Evolutionary conservation across 352 stramenopile species (phyloP).

Genomic region (Phytophthora boehmeriae): DNA sequence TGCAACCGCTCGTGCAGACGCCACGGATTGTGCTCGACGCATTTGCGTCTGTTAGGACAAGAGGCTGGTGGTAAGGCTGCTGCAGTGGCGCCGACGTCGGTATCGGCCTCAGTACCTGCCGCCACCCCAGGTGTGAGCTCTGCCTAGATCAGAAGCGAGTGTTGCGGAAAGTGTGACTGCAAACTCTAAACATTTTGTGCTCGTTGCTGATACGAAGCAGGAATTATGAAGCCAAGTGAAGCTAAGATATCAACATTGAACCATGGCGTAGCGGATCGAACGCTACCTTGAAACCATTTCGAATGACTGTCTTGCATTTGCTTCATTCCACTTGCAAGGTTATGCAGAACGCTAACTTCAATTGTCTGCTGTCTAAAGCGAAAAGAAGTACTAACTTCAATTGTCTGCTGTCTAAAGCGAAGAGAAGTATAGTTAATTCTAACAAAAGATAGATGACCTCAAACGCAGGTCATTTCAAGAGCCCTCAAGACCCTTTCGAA

Average conservation of each 20-base stretch:
- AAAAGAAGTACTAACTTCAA: too few relatives aligned
- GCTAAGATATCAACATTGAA: slow-evolving; percentile 1
- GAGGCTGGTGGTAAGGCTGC: slow-evolving; percentile 8
- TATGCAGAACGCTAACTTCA: too few relatives aligned
- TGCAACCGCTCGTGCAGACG: slow-evolving; percentile 77
- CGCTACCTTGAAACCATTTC: too few relatives aligned
- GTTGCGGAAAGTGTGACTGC: slow-evolving; percentile 5
- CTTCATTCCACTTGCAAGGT: too few relatives aligned
- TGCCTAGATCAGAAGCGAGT: slow-evolving; percentile 1
- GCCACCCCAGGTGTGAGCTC: slow-evolving; percentile 14
- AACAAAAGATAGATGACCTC: too few relatives aligned
- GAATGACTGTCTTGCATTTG: too few relatives aligned
- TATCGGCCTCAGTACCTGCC: slow-evolving; percentile 4
- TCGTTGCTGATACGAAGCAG: slow-evolving; percentile 11
- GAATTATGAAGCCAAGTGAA: slow-evolving; percentile 19
- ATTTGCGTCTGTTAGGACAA: slow-evolving; percentile 43
- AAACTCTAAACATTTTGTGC: slow-evolving; percentile 8
- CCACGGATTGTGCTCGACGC: slow-evolving; percentile 76
- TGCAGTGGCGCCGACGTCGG: background rate
- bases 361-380: too few relatives aligned
- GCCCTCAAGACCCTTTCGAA: too few relatives aligned
- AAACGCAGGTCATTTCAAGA: too few relatives aligned
- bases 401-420: too few relatives aligned
- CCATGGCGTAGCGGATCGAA: background rate
- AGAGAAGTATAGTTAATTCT: too few relatives aligned